These are phyloP conservation scores for Fusarium sambucinum DNA, from an alignment of 2,329 filamentous ascomycete species.

Conservation along the genomic window DNA sequence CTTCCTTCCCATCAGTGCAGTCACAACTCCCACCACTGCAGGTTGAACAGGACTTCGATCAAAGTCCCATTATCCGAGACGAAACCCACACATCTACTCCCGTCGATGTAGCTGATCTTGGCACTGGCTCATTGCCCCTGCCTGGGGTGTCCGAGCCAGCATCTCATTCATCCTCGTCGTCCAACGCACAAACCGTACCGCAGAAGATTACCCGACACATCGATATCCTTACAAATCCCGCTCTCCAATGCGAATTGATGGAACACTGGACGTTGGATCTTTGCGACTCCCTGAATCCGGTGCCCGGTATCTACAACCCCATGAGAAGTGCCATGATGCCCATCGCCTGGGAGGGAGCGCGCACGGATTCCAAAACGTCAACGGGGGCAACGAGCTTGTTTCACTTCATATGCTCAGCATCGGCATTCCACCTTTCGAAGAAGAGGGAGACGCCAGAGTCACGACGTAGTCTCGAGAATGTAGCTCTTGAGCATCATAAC, in stretches of 20 bases:
- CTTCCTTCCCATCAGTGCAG: not conserved
- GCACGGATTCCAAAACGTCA: constrained; percentile 35
- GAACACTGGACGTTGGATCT: constrained; percentile 44
- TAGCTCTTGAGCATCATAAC: constrained; percentile 45
- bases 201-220: constrained; percentile 28
- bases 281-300: constrained; percentile 42
- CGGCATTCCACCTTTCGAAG: constrained; percentile 41
- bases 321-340: constrained; percentile 44
- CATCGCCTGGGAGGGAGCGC: constrained; percentile 43
- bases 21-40: constrained; percentile 13
- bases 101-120: not conserved
- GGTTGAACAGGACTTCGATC: not conserved
- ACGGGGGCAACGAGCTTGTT: constrained; percentile 42
- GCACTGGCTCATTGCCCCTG: not conserved
- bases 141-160: not conserved
- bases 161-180: constrained; percentile 4
- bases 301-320: constrained; percentile 39
- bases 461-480: constrained; percentile 33
- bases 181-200: not conserved
- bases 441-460: constrained; percentile 26
- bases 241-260: constrained; percentile 39
- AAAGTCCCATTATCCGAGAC: not conserved
- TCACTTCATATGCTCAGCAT: constrained; percentile 45
- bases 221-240: constrained; percentile 37
- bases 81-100: constrained; percentile 9